phyloP scores from a whole-genome alignment of 805 yeast species.

The Zygotorulaspora chibaensis region DNA sequence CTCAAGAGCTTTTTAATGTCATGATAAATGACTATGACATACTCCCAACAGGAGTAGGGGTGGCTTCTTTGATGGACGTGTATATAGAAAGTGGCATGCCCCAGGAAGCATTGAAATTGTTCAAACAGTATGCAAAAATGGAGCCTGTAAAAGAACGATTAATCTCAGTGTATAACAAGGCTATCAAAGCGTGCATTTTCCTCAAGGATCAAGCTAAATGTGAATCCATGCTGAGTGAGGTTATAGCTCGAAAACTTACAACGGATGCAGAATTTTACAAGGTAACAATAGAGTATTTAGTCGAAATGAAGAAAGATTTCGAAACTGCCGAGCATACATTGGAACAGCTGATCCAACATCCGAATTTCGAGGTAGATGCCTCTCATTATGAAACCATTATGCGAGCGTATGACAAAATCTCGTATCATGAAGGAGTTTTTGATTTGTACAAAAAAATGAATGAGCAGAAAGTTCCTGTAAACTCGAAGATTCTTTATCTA shows the following conservation, averaged over 20 bases:
- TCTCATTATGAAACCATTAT: constrained; percentile 33
- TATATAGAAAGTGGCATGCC: constrained; percentile 23
- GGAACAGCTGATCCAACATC: constrained; percentile 18
- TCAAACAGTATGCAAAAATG: constrained; percentile 16
- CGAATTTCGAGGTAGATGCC: constrained; percentile 15
- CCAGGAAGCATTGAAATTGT: constrained; percentile 20
- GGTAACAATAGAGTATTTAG: constrained; percentile 20
- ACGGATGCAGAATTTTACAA: constrained; percentile 25
- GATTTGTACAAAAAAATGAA: constrained; percentile 27
- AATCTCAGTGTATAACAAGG: constrained; percentile 23
- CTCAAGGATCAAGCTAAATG: constrained; percentile 15
- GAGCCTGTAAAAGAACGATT: constrained; percentile 5
- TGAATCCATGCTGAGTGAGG: constrained; percentile 17
- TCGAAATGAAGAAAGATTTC: constrained; percentile 17
- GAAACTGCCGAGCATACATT: constrained; percentile 21
- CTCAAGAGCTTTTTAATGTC: constrained; percentile 30
- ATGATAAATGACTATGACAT: constrained; percentile 31
- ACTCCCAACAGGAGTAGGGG: constrained; percentile 24
- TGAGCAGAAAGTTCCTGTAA: constrained; percentile 22
- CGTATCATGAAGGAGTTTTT: constrained; percentile 29
- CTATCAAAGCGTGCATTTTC: constrained; percentile 22
- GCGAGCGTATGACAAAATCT: constrained; percentile 27
- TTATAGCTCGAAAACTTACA: constrained; percentile 11
- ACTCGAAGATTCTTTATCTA: constrained; percentile 29
- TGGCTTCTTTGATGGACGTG: constrained; percentile 29